A percentile compares a stretch with the other conserved stretches of the same genome.
Evolutionary conservation across 73 alveolate species (phyloP).

Genomic region (Breviolum minutum): DNA sequence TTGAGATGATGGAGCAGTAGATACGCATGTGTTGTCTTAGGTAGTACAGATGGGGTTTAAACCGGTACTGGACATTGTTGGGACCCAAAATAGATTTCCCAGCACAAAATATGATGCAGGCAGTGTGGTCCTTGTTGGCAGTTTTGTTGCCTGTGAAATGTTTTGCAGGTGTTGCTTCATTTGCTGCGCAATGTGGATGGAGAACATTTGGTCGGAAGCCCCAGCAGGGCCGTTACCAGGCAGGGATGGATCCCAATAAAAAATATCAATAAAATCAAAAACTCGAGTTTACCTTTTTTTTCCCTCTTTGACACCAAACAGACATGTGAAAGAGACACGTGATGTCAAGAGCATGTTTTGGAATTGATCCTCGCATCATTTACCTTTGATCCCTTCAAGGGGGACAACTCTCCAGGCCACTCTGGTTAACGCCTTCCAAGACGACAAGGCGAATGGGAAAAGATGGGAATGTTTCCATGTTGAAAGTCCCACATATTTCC

Average conservation of each 20-base stretch:
- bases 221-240: not conserved
- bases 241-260: not conserved
- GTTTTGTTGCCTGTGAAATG: not conserved
- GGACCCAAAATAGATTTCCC: no score
- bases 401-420: not conserved
- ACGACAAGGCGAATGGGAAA: not conserved
- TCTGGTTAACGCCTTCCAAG: conserved; percentile 28
- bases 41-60: no score
- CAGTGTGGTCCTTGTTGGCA: not conserved
- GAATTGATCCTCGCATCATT: not conserved
- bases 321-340: no score
- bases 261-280: not conserved
- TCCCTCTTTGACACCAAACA: no score
- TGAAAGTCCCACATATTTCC: no score
- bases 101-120: no score
- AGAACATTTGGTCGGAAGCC: conserved; percentile 22
- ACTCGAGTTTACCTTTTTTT: not conserved
- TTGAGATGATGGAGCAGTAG: no score
- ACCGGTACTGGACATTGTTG: no score
- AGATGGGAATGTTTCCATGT: not conserved
- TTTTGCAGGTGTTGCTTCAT: conserved; percentile 12
- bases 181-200: conserved; percentile 29
- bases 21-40: no score
- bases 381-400: not conserved
- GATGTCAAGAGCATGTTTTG: not conserved